phyloP scores from a whole-genome alignment of 2,329 filamentous ascomycete genomes.

The Emergomyces pasteurianus region DNA sequence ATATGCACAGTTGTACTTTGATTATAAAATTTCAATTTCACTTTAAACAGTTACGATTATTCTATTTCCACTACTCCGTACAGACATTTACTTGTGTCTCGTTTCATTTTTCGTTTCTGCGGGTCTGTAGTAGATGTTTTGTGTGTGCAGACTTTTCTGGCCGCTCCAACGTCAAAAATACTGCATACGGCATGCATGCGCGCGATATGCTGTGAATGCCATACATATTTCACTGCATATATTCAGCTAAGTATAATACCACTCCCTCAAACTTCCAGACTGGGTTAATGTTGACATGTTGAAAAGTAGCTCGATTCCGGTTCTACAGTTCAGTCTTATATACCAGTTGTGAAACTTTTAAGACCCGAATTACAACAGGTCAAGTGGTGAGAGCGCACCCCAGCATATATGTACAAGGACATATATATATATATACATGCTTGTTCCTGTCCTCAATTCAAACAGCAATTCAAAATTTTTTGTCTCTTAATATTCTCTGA shows the following conservation, averaged over 20 bases:
- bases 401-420: too few species aligned
- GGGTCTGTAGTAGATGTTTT: not conserved
- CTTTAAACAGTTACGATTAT: too few species aligned
- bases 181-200: not conserved
- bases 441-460: too few species aligned
- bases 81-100: not conserved
- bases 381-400: too few species aligned
- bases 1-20: too few species aligned
- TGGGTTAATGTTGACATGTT: not conserved
- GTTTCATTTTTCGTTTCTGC: not conserved
- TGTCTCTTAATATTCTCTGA: too few species aligned
- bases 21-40: too few species aligned
- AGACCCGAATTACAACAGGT: too few species aligned
- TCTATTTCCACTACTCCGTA: too few species aligned
- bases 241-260: not conserved
- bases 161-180: not conserved
- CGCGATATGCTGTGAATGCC: not conserved
- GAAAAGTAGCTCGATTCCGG: not conserved
- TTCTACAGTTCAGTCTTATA: not conserved
- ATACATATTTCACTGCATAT: not conserved
- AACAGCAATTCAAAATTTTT: too few species aligned
- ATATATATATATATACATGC: too few species aligned
- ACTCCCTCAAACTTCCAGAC: not conserved
- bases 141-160: not conserved
- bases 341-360: too few species aligned